phyloP scores from a whole-genome alignment of 768 basidiomycete genomes.

The Leccinum pellstonianum region DNA sequence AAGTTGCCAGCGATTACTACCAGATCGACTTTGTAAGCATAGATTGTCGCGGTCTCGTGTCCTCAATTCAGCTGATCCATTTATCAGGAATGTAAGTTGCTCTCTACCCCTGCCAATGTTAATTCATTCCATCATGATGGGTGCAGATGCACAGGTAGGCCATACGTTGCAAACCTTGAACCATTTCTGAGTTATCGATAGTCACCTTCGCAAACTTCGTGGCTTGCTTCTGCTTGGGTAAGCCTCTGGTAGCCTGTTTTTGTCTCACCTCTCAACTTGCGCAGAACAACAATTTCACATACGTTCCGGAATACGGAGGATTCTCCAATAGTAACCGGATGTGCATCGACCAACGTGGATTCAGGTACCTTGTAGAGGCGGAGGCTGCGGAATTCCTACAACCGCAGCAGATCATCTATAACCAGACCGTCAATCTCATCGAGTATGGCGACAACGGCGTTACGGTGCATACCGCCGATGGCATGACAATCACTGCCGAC shows the following conservation, averaged over 20 bases:
- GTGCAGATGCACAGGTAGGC: conserved; percentile 30
- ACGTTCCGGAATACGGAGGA: conserved; percentile 49
- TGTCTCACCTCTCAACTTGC: not conserved
- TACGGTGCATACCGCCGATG: conserved; percentile 45
- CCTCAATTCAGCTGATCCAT: conserved; percentile 3
- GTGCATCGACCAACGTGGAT: conserved; percentile 61
- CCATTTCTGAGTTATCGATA: conserved; percentile 38
- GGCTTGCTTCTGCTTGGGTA: conserved; percentile 68
- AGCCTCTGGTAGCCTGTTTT: not conserved
- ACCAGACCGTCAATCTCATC: conserved; percentile 50
- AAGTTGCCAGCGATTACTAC: conserved; percentile 57
- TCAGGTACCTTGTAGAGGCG: conserved; percentile 53
- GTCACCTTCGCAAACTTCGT: conserved; percentile 61
- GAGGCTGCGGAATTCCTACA: conserved; percentile 50
- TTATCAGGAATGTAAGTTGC: conserved; percentile 29
- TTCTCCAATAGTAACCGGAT: conserved; percentile 56
- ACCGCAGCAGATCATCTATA: conserved; percentile 46
- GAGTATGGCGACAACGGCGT: conserved; percentile 46
- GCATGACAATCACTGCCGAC: conserved; percentile 45
- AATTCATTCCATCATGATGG: not conserved
- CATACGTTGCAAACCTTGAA: not conserved
- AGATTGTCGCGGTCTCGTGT: not conserved
- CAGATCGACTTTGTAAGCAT: conserved; percentile 39
- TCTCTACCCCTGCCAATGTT: not conserved
- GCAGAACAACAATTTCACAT: conserved; percentile 64